Conservation (phyloP, 2,329 filamentous ascomycete genomes). For the Hypoxylon sp. region DNA sequence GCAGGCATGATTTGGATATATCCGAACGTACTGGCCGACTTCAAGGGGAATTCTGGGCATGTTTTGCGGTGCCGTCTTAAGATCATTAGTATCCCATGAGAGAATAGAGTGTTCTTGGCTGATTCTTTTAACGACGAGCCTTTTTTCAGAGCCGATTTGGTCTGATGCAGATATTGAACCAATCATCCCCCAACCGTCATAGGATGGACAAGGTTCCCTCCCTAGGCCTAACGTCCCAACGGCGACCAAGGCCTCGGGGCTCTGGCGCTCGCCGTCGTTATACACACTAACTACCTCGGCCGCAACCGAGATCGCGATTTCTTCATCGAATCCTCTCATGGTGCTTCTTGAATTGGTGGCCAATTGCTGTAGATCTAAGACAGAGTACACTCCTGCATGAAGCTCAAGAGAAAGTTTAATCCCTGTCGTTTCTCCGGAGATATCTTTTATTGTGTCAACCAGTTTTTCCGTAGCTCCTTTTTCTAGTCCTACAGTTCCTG, state of each 20-base stretch:
- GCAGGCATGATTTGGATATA: constrained; percentile 18
- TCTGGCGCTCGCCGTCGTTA: constrained; percentile 6
- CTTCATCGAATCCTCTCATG: constrained; percentile 5
- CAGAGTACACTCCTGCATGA: constrained; percentile 17
- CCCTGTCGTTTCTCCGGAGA: not conserved
- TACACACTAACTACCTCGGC: constrained; percentile 18
- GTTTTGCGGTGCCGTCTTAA: not conserved
- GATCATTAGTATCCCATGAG: not conserved
- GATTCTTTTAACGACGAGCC: constrained; percentile 16
- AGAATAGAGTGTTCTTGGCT: constrained; percentile 17
- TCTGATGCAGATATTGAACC: not conserved
- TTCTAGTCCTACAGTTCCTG: not conserved
- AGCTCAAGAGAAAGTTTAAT: constrained; percentile 14
- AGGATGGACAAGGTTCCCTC: constrained; percentile 16
- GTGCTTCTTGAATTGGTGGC: constrained; percentile 9
- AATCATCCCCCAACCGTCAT: constrained; percentile 16
- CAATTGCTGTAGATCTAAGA: constrained; percentile 14
- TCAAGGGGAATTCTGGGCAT: constrained; percentile 2
- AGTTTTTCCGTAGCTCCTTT: not conserved
- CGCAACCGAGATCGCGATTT: constrained; percentile 17
- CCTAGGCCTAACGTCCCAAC: constrained; percentile 16
- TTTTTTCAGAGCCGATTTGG: not conserved
- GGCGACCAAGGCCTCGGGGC: constrained; percentile 5
- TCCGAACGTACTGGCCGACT: constrained; percentile 14
- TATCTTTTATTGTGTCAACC: not conserved